Base-by-base conservation (phyloP, 306 rosid species). In the Leucaena leucocephala region DNA sequence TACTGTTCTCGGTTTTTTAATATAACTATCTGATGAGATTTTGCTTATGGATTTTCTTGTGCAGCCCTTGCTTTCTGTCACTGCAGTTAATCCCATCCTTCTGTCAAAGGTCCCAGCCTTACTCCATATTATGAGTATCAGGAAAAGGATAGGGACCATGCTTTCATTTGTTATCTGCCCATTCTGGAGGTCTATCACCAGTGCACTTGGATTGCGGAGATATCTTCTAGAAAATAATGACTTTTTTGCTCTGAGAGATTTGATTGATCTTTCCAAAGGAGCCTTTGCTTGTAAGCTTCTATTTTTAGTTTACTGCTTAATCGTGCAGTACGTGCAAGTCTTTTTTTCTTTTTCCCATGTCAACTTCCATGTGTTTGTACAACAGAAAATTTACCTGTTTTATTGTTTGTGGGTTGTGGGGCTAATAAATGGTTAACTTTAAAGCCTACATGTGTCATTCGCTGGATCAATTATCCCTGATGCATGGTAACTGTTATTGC, bases 51-150 rank as follows among this genome's bases (percentile, higher is more conserved):
- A 65, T 69, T 78, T 86, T 82, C 72, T 80, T 65, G 82, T 90
- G 99, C 99, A 95, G 99, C 99, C 99, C 82, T 87, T 95, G 98
- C 96, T 95, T 13, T 95, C 98, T 78, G 97, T 93, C 83, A 87
- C 98, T 83, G 97, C 99, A 1, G 98, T 95, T 65, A 93, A 95
- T 91, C 97, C 98, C 59, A 83, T 86, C 90, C 97, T 95, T 77
- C 89, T 95, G 90, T 90, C 98, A 34, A 95, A 89, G 90, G 92
- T 93, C 79, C 98, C 97, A 12, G 90, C 99, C 78, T 78, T 95
- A 87, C 93, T 80, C 83, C 91, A 85, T 76, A 84, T 95, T 72
- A 85, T 90, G 94, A 89, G 86, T 80, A 52, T 96, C 80, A 91
- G 99, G 79, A 93, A 87, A 87, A 93, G 85, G 86, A 83, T 96